Base-by-base conservation (phyloP, 306 rosid species). In the Hylodesmum podocarpum region DNA sequence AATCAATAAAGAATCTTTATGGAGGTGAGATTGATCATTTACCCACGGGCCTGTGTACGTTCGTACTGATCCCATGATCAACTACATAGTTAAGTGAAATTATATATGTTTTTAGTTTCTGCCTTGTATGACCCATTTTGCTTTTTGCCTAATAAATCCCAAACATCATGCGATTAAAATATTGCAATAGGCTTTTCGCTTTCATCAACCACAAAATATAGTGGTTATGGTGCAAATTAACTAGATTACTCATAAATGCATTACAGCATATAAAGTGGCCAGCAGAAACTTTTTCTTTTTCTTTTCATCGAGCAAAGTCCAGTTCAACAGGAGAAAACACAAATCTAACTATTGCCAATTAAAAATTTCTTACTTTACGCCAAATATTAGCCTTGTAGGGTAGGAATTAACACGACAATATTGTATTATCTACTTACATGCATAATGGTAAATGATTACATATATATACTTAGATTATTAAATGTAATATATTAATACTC, bases 191-290 rank as follows among this genome's bases (percentile, higher is more conserved):
- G 44, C 70, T 65, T 54, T 70, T 71, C 10, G n/a, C 75, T 72
- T 75, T 70, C 58, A 62, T 53, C 55, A 73, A 64, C 77, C 61
- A 46, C 69, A 65, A 80, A 75, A 37, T 59, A 39, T 70, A 50
- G 58, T 79, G 28, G 59, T 68, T 65, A 28, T 80, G 33, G 65
- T 57, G 80, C 75, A 62, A 72, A 77, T 66, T 50, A 66, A 77
- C 74, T 73, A 65, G 43, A 53, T 34, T 62, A 62, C 15, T 66
- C 72, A 49, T 66, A 34, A 70, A 66, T 76, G 75, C 59, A 41
- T 78, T 78, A 74, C 83, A 73, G 77, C 83, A 67, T 24, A 66
- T 61, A 68, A 80, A 80, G 70, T 72, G 36, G 41, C 82, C 16
- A 80, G 61, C 77, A 80, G 54, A 63, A 69, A 43, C 81, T 50